phyloP scores from a whole-genome alignment of 192 early-diverging fungal species.

The Chytriomyces sp. region DNA sequence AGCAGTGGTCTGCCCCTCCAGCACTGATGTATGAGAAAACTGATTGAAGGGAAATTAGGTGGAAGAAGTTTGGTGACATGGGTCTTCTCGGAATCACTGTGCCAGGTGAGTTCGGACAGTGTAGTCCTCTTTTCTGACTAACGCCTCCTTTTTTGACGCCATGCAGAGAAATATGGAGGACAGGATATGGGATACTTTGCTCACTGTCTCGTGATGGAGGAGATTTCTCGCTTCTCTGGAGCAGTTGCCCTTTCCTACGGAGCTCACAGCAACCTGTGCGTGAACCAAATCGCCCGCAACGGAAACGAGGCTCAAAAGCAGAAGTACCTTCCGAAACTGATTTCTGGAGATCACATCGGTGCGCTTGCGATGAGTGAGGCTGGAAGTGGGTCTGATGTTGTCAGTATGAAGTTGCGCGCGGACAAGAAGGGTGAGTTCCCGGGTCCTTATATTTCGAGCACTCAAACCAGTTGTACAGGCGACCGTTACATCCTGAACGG shows the following conservation, averaged over 20 bases:
- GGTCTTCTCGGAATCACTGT: constrained; percentile 91
- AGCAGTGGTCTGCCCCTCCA: background rate
- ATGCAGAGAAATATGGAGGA: constrained; percentile 79
- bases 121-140: background rate
- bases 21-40: background rate
- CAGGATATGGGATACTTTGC: constrained; percentile 86
- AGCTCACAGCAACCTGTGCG: constrained; percentile 95
- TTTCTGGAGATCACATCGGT: constrained; percentile 85
- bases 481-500: constrained; percentile 83
- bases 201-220: constrained; percentile 92
- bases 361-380: constrained; percentile 95
- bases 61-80: constrained; percentile 96
- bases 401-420: constrained; percentile 83
- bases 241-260: constrained; percentile 92
- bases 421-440: constrained; percentile 65
- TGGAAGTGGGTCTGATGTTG: constrained; percentile 88
- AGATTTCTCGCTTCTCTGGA: constrained; percentile 84
- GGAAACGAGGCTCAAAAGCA: constrained; percentile 82
- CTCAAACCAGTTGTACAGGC: constrained; percentile 34
- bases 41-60: constrained; percentile 70
- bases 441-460: background rate
- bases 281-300: constrained; percentile 94
- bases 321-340: constrained; percentile 88
- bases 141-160: background rate
- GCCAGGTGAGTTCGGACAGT: constrained; percentile 41